Evolutionary conservation across 2,329 filamentous ascomycete species (phyloP), one percentile per base, ranked within the genome.

Genomic region (Pseudogymnoascus sp.): DNA sequence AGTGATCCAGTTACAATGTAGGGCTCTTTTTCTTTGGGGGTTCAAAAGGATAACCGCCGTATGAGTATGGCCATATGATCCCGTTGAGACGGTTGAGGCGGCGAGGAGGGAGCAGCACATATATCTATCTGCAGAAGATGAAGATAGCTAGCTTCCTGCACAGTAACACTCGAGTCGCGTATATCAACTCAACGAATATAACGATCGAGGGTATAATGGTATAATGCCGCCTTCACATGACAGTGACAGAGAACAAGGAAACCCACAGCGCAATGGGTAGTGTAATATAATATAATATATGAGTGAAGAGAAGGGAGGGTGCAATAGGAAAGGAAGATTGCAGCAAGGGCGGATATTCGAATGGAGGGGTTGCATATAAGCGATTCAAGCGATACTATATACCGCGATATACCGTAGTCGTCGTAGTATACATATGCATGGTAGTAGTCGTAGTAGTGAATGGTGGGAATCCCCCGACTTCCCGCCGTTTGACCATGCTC

Each of bases 271-370:
- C 51, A 57, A 18, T 34, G 51, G 51, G 51, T 57, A 34, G 14
- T 21, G 12, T 11, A 34, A 34, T 47, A 8, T 26, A 8, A 23
- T 47, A 11, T 31, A 54, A 10, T 29, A 54, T 31, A 31, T 26
- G 1, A 14, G 12, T 26, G 18, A 4, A 29, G 7, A 7, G 51
- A 47, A 34, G 51, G 11, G 51, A 57, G 34, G 51, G 51, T 57
- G 51, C 51, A 57, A 57, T 57, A 57, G 18, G 51, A 57, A 57
- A 57, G 51, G 51, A 57, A 57, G 51, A 57, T 57, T 57, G 51
- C 29, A 57, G 51, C 26, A 57, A 54, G 26, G 47, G 14, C 12
- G 45, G 51, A n/a, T 8, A 18, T 54, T 34, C 47, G 14, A 54
- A 54, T 54, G 26, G 47, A 54, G 47, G 51, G 51, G 51, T 57